Conservation (phyloP, 129 eudicot species). For the Artemisia tridentata region DNA sequence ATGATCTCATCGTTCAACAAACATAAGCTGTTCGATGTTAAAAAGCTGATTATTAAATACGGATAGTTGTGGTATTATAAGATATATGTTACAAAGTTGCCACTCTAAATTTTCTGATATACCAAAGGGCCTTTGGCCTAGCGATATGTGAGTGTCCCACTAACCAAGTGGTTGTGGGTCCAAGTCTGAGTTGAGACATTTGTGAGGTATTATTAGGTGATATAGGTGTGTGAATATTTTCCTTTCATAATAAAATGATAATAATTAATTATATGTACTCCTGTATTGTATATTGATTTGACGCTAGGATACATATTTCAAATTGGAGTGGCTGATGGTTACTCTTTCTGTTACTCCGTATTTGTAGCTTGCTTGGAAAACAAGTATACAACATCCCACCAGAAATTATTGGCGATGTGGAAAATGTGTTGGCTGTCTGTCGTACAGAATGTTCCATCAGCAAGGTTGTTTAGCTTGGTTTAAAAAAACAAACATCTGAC, state of each 20-base stretch:
- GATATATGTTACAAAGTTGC: background rate
- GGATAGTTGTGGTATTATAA: background rate
- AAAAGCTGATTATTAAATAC: background rate
- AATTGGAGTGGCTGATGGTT: conserved; percentile 13
- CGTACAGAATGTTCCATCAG: conserved; percentile 53
- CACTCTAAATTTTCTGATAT: too few species aligned
- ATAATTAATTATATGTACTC: background rate
- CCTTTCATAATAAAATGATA: too few species aligned
- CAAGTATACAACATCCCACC: conserved; percentile 69
- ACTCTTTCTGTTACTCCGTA: conserved; percentile 18
- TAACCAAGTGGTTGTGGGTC: too few species aligned
- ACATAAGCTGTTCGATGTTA: conserved; percentile 3
- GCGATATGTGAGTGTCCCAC: too few species aligned
- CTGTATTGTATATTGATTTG: conserved; percentile 5
- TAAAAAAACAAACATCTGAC: background rate
- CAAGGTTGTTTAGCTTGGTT: conserved; percentile 46
- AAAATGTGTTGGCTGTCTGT: conserved; percentile 75
- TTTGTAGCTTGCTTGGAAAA: conserved; percentile 84
- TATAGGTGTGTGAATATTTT: too few species aligned
- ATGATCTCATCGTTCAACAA: background rate
- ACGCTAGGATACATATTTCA: conserved; percentile 2
- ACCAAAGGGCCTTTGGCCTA: too few species aligned
- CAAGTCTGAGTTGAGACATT: too few species aligned
- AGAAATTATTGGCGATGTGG: conserved; percentile 63
- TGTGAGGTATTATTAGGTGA: too few species aligned